Evolutionary conservation across 1,284 basidiomycete genomes (phyloP).

Genomic region (Cryptococcus sp.): DNA sequence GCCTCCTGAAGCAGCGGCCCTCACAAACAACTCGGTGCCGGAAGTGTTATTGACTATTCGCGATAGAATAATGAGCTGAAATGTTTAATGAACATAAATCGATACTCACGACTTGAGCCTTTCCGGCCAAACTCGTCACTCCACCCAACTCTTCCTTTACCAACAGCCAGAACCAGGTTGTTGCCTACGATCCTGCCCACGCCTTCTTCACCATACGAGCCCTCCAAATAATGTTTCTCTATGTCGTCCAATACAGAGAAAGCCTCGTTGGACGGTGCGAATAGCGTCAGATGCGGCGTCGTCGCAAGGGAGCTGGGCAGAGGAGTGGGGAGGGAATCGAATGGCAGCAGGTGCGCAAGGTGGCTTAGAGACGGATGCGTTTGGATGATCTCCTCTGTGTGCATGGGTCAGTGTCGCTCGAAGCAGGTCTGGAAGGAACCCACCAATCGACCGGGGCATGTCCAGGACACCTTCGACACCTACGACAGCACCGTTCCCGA

Average conservation of each 20-base stretch:
- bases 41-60: background rate
- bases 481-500: slow-evolving; percentile 75
- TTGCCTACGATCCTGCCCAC: slow-evolving; percentile 73
- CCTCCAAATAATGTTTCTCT: slow-evolving; percentile 81
- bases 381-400: slow-evolving; percentile 62
- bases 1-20: slow-evolving; percentile 56
- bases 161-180: slow-evolving; percentile 63
- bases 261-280: slow-evolving; percentile 82
- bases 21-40: slow-evolving; percentile 13
- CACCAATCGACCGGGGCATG: slow-evolving; percentile 74
- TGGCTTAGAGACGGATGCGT: slow-evolving; percentile 67
- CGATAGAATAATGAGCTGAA: background rate
- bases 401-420: background rate
- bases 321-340: slow-evolving; percentile 67
- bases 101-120: slow-evolving; percentile 21
- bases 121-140: slow-evolving; percentile 38
- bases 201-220: slow-evolving; percentile 77
- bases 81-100: too few relatives aligned
- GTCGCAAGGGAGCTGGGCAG: slow-evolving; percentile 56
- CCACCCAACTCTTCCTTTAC: slow-evolving; percentile 42
- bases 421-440: slow-evolving; percentile 30
- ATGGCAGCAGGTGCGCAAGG: slow-evolving; percentile 57
- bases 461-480: slow-evolving; percentile 74
- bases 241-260: slow-evolving; percentile 68
- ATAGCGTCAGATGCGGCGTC: slow-evolving; percentile 76